Evolutionary conservation across 108 stramenopile genomes (phyloP), one percentile per base, ranked within the genome.

Genomic region (Fragilaria radians): DNA sequence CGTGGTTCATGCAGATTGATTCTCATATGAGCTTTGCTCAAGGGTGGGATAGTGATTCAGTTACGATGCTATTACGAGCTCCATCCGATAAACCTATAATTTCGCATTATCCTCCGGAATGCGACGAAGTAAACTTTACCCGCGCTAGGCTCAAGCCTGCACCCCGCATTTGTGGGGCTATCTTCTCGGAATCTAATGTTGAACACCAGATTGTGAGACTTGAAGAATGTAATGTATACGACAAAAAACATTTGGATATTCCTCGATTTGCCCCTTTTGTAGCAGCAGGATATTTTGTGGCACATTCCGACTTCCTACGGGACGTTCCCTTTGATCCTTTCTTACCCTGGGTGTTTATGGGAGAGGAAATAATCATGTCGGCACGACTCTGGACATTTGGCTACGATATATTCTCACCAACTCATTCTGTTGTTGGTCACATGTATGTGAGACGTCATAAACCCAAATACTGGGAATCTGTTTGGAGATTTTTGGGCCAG

Each of bases 321-420:
- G 91, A 92, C 47, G 79, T 90, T 18, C 89, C 95, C 0, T 97
- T 94, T 61, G 96, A 97, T 74, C 96, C 96, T 0, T 93, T 78
- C 57, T 61, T 96, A 49, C 96, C 96, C 5, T 97, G 94, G 91
- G 72, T 80, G 24, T 97, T 97, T 71, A 97, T 97, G 97, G 97
- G 95, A 28, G 95, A 96, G 66, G 97, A 97, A 72, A 95, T 96
- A 61, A 72, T 85, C 5, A 46, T 95, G 31, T 78, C 71, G 42
- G 71, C 85, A 31, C 70, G 96, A 46, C 73, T 85, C 5, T 95
- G 87, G 87, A 97, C 95, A 3, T 47, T 68, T 36, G 96, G 95
- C 21, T 97, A 88, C 78, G 85, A 96, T 74, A 92, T 96, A 7
- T 97, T 88, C 65, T 85, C 91, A 27, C 97, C 97, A 0, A 71